These are phyloP conservation scores for Digitaria exilis DNA, from an alignment of 202 grass and related monocot genomes.

Conservation along the genomic window DNA sequence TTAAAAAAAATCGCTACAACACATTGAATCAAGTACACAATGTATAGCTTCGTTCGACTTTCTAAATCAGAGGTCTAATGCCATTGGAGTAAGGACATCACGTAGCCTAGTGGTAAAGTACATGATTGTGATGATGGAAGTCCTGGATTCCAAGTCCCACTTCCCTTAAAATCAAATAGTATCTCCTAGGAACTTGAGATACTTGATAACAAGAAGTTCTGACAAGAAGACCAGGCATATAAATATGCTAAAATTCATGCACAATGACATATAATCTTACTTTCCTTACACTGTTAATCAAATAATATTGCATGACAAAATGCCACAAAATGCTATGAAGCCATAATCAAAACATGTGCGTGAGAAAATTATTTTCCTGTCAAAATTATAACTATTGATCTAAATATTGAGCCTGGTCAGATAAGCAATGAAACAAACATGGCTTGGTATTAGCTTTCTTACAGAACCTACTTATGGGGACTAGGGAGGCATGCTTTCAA, in stretches of 20 bases:
- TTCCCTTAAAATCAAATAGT: background rate
- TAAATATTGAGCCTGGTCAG: background rate
- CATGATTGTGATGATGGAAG: background rate
- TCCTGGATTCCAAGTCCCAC: background rate
- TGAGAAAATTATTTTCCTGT: conserved; percentile 4
- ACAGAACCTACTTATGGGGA: background rate
- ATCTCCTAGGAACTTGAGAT: background rate
- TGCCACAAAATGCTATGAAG: background rate
- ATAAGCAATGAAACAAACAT: conserved; percentile 6
- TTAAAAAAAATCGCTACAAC: background rate
- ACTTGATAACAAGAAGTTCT: background rate
- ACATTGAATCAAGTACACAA: background rate
- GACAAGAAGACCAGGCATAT: background rate
- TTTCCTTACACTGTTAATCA: background rate
- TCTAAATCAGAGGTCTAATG: background rate
- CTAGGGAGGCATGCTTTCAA: background rate
- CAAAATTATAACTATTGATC: background rate
- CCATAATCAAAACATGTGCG: background rate
- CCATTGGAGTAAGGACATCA: background rate
- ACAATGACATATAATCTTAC: background rate
- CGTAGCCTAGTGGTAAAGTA: background rate
- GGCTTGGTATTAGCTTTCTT: background rate
- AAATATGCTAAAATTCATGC: background rate
- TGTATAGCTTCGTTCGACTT: background rate
- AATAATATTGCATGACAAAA: conserved; percentile 9